Evolutionary conservation across 1,284 basidiomycete species (phyloP).

Genomic region (Trichosporon sp.): DNA sequence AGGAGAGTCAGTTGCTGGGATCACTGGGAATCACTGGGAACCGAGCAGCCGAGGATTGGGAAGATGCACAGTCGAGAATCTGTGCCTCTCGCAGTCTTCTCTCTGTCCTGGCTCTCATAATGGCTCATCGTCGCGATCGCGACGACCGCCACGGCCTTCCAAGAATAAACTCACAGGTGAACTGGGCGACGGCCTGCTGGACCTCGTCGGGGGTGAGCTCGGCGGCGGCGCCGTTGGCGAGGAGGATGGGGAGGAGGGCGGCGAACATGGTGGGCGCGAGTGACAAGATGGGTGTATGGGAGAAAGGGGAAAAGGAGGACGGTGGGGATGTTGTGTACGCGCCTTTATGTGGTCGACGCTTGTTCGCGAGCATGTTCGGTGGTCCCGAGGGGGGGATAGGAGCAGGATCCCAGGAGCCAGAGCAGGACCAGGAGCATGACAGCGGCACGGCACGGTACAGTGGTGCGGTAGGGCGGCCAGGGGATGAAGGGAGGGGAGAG

Average conservation of each 20-base stretch:
- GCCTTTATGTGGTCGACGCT: background rate
- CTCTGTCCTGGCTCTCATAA: too few relatives aligned
- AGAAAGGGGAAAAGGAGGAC: background rate
- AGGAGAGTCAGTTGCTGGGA: background rate
- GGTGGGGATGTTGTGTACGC: background rate
- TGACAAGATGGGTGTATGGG: background rate
- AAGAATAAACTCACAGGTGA: background rate
- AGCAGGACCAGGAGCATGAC: too few relatives aligned
- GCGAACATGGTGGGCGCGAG: constrained; percentile 12
- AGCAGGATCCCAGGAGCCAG: too few relatives aligned
- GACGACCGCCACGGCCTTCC: too few relatives aligned
- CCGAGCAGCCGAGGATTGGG: background rate
- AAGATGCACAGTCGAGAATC: background rate
- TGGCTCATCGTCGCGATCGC: background rate
- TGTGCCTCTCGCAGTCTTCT: too few relatives aligned
- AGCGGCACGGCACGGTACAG: background rate
- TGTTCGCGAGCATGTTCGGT: background rate
- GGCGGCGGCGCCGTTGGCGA: constrained; percentile 9
- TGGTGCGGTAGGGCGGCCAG: background rate
- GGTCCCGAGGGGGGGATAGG: background rate
- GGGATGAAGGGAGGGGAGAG: background rate
- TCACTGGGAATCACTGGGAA: background rate
- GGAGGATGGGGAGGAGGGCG: constrained; percentile 8
- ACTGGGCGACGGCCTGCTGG: background rate
- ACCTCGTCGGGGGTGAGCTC: constrained; percentile 5